Percentiles rank a stretch among this genome's conserved stretches.
Conservation (phyloP, 2,329 filamentous ascomycete genomes). For the Davidsoniella virescens region DNA sequence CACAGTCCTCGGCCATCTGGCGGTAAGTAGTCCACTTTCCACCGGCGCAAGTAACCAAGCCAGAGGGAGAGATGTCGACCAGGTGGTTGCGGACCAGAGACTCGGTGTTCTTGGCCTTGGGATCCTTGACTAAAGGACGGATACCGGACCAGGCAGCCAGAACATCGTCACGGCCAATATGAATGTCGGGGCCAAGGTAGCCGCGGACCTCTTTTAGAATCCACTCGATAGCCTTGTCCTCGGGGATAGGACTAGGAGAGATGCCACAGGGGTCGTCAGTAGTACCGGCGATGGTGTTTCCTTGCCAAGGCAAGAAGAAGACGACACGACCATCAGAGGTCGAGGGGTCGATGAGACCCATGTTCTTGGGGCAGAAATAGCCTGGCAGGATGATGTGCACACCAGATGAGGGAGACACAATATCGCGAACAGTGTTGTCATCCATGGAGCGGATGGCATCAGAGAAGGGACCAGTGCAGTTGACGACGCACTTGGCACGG, state of each 20-base stretch:
- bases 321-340: conserved; percentile 82
- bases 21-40: conserved; percentile 91
- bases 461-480: conserved; percentile 77
- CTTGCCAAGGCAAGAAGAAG: conserved; percentile 88
- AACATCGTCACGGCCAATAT: conserved; percentile 71
- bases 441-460: conserved; percentile 79
- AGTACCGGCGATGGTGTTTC: conserved; percentile 79
- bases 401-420: conserved; percentile 72
- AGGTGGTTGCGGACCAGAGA: conserved; percentile 79
- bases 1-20: conserved; percentile 82
- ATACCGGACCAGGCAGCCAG: conserved; percentile 83
- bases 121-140: conserved; percentile 70
- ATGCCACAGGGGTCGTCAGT: conserved; percentile 66
- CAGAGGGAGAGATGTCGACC: conserved; percentile 61
- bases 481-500: conserved; percentile 67
- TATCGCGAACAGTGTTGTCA: conserved; percentile 52
- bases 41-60: conserved; percentile 69
- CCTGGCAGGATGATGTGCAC: conserved; percentile 77
- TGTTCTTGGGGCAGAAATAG: conserved; percentile 70
- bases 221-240: conserved; percentile 76
- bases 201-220: conserved; percentile 70
- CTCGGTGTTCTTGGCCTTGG: conserved; percentile 71
- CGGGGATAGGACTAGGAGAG: conserved; percentile 55
- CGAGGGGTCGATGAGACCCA: conserved; percentile 74
- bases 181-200: conserved; percentile 72